Evolutionary conservation across 768 basidiomycete species (phyloP).

Genomic region (Amanita inopinata): DNA sequence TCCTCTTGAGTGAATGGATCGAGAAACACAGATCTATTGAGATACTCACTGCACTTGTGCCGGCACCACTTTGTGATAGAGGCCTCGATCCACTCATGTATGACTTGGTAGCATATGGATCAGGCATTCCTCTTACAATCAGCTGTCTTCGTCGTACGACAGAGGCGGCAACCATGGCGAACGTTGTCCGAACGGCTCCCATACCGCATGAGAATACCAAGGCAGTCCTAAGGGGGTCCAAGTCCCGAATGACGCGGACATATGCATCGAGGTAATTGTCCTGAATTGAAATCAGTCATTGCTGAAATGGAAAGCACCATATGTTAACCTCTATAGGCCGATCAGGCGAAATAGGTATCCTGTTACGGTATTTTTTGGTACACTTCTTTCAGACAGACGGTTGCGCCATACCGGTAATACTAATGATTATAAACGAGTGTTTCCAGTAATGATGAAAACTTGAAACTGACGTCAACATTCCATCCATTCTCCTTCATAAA

Average conservation of each 20-base stretch:
- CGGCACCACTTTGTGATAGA: conserved; percentile 17
- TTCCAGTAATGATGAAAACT: neutral
- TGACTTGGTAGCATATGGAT: conserved; percentile 58
- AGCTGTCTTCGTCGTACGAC: conserved; percentile 76
- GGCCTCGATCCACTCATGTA: conserved; percentile 8
- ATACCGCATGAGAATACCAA: conserved; percentile 95
- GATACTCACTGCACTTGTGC: conserved; percentile 36
- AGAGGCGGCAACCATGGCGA: conserved; percentile 93
- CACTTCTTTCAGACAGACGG: neutral
- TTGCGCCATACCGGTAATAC: conserved; percentile 58
- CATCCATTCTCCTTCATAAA: conserved; percentile 73
- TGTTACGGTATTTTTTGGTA: conserved; percentile 18
- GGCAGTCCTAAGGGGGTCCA: conserved; percentile 73
- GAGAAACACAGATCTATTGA: neutral
- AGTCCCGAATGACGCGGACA: conserved; percentile 64
- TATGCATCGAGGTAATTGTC: conserved; percentile 97
- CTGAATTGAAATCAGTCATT: no score
- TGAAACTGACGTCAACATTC: conserved; percentile 70
- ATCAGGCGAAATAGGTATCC: conserved; percentile 92
- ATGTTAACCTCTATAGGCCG: conserved; percentile 89
- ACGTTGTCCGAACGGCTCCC: conserved; percentile 93
- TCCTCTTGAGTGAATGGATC: no score
- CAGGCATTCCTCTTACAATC: conserved; percentile 52
- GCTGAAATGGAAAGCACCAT: no score
- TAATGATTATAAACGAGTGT: conserved; percentile 19